A percentile compares a stretch with the other conserved stretches of the same genome.
Evolutionary conservation across 1,284 basidiomycete species (phyloP).

Genomic region (Somion occarium): DNA sequence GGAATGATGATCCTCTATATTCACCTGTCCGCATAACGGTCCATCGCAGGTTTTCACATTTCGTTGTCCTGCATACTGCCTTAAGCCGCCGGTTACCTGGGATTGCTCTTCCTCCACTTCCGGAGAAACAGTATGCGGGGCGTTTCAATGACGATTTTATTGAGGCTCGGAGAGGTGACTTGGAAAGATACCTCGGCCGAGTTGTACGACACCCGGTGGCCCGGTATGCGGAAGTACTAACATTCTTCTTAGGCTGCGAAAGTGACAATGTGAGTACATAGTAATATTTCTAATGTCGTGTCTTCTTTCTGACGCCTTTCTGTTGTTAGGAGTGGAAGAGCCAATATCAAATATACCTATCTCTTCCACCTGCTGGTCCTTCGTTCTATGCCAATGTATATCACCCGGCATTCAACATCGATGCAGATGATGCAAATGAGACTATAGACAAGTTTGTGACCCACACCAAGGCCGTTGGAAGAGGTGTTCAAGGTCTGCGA

Average conservation of each 20-base stretch:
- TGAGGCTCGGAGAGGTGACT: conserved; percentile 73
- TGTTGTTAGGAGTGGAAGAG: conserved; percentile 68
- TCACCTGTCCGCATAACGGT: conserved; percentile 62
- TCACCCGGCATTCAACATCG: conserved; percentile 82
- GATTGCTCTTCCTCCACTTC: conserved; percentile 74
- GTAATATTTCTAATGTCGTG: not conserved
- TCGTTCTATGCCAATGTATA: conserved; percentile 76
- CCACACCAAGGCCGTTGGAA: conserved; percentile 60
- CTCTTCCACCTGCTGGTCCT: conserved; percentile 58
- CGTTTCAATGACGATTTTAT: conserved; percentile 79
- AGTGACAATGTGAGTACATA: conserved; percentile 61
- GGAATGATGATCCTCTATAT: conserved; percentile 18
- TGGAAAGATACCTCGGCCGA: conserved; percentile 72
- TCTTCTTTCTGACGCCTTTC: not conserved
- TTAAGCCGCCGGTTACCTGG: conserved; percentile 65
- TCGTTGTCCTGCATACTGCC: conserved; percentile 71
- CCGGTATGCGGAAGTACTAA: conserved; percentile 75
- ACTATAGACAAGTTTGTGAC: conserved; percentile 56
- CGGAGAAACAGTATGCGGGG: conserved; percentile 79
- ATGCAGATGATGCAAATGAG: conserved; percentile 60
- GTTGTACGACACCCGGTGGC: conserved; percentile 76
- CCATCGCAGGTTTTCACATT: conserved; percentile 79
- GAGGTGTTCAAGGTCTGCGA: conserved; percentile 63
- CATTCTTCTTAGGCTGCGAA: conserved; percentile 75
- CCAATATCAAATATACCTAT: conserved; percentile 54